phyloP scores from a whole-genome alignment of 202 grass and related monocot species.

The Eragrostis tef region DNA sequence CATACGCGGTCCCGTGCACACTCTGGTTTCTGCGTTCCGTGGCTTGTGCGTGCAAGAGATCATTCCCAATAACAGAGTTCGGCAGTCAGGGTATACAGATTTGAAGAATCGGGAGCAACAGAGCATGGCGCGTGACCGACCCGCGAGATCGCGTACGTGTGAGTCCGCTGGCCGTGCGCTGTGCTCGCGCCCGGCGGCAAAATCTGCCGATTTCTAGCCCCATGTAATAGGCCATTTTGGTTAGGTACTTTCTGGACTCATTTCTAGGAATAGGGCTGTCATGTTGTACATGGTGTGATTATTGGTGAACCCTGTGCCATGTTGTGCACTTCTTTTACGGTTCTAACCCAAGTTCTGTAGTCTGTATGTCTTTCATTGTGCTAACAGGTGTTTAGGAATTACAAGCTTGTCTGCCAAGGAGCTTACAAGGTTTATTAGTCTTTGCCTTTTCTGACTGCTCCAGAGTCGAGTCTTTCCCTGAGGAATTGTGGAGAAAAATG shows the following conservation, averaged over 20 bases:
- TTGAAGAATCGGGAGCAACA: no score
- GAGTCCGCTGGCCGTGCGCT: not conserved
- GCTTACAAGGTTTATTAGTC: not conserved
- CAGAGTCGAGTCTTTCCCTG: not conserved
- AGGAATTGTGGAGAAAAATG: not conserved
- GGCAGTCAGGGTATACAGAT: no score
- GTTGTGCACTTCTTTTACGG: conserved; percentile 45
- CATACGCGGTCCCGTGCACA: not conserved
- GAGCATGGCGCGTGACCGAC: no score
- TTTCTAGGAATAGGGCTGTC: conserved; percentile 59
- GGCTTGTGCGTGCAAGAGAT: not conserved
- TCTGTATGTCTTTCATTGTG: conserved; percentile 18
- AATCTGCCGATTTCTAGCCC: conserved; percentile 35
- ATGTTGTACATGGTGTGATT: conserved; percentile 72
- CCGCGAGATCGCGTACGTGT: not conserved
- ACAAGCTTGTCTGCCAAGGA: not conserved
- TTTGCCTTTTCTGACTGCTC: not conserved
- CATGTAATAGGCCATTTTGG: conserved; percentile 54
- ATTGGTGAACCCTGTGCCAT: conserved; percentile 58
- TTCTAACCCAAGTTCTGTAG: conserved; percentile 52
- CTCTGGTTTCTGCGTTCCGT: not conserved
- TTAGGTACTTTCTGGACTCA: conserved; percentile 41
- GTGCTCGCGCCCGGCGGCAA: not conserved
- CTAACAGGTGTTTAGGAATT: conserved; percentile 9
- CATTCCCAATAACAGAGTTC: not conserved